Evolutionary conservation across 2,329 filamentous ascomycete species (phyloP).

Genomic region (Cercospora sp.): DNA sequence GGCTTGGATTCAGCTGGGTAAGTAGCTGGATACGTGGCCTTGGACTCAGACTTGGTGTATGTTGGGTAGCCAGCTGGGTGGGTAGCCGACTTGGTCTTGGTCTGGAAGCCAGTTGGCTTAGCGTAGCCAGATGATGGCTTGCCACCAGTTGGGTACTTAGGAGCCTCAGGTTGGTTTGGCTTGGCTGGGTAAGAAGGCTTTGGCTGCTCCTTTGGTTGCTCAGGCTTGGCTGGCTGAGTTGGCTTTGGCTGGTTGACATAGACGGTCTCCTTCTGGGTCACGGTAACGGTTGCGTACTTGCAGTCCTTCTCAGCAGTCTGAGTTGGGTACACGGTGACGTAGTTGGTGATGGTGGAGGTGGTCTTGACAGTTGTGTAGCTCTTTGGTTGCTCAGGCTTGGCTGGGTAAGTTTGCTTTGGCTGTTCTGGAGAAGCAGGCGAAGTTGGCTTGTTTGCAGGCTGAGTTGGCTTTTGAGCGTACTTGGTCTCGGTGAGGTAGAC

Average conservation of each 20-base stretch:
- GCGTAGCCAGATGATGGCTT: conserved; percentile 17
- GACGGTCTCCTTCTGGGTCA: conserved; percentile 39
- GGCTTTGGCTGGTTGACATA: conserved; percentile 25
- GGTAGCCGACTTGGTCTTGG: not conserved
- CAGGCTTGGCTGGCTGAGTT: conserved; percentile 19
- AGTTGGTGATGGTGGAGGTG: conserved; percentile 40
- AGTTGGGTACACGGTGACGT: conserved; percentile 39
- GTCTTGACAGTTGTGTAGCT: conserved; percentile 32
- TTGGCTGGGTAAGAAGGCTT: conserved; percentile 28
- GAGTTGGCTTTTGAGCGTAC: conserved; percentile 30
- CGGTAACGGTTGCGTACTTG: conserved; percentile 39
- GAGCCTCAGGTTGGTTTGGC: conserved; percentile 2
- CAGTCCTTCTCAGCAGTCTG: conserved; percentile 23
- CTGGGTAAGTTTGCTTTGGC: conserved; percentile 4
- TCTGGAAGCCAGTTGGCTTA: conserved; percentile 18
- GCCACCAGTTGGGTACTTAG: conserved; percentile 26
- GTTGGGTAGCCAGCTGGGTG: too few relatives aligned
- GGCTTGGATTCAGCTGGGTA: conserved; percentile 7
- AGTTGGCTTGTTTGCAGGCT: conserved; percentile 19
- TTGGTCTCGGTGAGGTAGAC: conserved; percentile 35
- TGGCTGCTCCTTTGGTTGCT: conserved; percentile 19
- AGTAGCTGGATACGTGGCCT: not conserved
- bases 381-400: conserved; percentile 19
- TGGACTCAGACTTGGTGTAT: not conserved
- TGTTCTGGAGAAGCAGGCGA: conserved; percentile 15